These are phyloP conservation scores for Calamus simplicifolius DNA, from an alignment of 176 grass and related monocot genomes.

Conservation along the genomic window DNA sequence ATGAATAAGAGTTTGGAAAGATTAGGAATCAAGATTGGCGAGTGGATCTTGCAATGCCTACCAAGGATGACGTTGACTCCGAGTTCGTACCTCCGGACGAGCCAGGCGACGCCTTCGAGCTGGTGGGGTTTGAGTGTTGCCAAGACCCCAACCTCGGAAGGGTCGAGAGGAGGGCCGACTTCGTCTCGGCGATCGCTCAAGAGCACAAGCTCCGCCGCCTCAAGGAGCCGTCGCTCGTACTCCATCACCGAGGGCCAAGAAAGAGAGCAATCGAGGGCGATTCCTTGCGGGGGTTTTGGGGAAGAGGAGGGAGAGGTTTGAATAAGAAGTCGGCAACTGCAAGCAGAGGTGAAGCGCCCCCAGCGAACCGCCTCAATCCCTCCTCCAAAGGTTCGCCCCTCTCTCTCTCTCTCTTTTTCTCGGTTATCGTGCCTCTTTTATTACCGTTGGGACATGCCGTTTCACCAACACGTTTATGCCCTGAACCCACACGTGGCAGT, in stretches of 20 bases:
- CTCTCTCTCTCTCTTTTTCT: no score
- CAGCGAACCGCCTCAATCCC: no score
- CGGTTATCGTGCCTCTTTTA: no score
- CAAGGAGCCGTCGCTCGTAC: constrained; percentile 52
- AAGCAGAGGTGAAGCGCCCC: no score
- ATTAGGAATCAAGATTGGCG: not conserved
- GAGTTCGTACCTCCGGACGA: constrained; percentile 64
- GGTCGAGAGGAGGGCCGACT: not conserved
- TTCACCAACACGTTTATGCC: no score
- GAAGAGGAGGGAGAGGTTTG: no score
- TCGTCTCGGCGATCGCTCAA: constrained; percentile 18
- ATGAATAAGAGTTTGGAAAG: not conserved
- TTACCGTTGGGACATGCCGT: no score
- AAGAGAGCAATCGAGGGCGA: no score
- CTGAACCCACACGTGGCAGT: no score
- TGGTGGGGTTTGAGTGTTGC: constrained; percentile 78
- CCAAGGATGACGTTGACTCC: constrained; percentile 86
- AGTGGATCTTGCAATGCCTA: constrained; percentile 1
- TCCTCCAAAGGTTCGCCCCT: no score
- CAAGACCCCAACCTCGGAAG: constrained; percentile 37
- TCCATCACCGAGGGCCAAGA: constrained; percentile 6
- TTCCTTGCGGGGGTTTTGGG: no score
- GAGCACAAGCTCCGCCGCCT: constrained; percentile 51
- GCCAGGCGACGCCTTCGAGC: constrained; percentile 68
- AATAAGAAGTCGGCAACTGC: no score